A percentile compares a stretch with the other conserved stretches of the same genome.
Evolutionary conservation across 208 protist genomes (phyloP).

Genomic region (Trypanosoma avium): DNA sequence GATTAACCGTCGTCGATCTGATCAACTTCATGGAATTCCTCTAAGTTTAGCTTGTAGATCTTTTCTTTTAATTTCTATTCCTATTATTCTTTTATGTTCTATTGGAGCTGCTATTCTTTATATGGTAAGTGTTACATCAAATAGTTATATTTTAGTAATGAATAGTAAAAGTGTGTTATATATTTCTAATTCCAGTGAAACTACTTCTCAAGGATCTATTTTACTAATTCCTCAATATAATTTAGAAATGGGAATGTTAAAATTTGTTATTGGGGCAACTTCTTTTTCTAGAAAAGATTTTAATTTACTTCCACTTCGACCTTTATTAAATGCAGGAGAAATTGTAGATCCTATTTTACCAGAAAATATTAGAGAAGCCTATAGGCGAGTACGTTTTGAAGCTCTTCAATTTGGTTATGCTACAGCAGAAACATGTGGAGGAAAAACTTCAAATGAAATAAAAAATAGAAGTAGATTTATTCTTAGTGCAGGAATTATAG

Average conservation of each 20-base stretch:
- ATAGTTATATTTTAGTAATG: not conserved
- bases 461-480: slow-evolving; percentile 17
- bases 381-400: slow-evolving; percentile 26
- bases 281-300: slow-evolving; percentile 21
- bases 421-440: slow-evolving; percentile 32
- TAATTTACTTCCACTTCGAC: slow-evolving; percentile 16
- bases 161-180: slow-evolving; percentile 16
- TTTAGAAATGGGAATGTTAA: slow-evolving; percentile 35
- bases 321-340: not conserved
- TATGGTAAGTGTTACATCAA: not conserved
- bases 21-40: not conserved
- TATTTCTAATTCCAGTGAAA: not conserved
- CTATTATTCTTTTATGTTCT: slow-evolving; percentile 1
- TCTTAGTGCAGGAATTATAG: slow-evolving; percentile 26
- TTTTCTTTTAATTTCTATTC: not conserved
- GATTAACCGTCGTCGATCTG: no score
- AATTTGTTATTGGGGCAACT: slow-evolving; percentile 29
- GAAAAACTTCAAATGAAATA: slow-evolving; percentile 1
- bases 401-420: slow-evolving; percentile 56
- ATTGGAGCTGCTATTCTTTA: not conserved
- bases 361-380: slow-evolving; percentile 11
- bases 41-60: not conserved
- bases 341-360: slow-evolving; percentile 6
- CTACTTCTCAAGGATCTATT: not conserved
- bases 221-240: slow-evolving; percentile 47